These are phyloP conservation scores for Dryadomyces quercus-mongolicae DNA, from an alignment of 2,329 filamentous ascomycete genomes.

Conservation along the genomic window DNA sequence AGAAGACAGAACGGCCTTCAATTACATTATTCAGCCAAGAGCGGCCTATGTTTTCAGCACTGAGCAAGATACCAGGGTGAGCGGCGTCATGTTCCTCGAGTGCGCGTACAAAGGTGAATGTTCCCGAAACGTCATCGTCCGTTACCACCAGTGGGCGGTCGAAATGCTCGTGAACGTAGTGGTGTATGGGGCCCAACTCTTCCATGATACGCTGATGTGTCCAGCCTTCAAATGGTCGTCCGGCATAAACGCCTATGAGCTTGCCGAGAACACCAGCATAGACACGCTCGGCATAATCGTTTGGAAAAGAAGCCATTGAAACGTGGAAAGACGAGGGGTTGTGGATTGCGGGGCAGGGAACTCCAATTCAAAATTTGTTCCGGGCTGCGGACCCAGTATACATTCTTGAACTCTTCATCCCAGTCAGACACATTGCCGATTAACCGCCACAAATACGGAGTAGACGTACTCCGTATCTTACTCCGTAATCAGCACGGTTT, in stretches of 20 bases:
- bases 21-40: constrained; percentile 22
- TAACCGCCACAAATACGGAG: no score
- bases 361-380: background rate
- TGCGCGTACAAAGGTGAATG: constrained; percentile 23
- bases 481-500: no score
- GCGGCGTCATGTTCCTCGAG: constrained; percentile 19
- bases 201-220: constrained; percentile 20
- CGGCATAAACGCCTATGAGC: constrained; percentile 24
- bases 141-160: constrained; percentile 18
- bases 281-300: constrained; percentile 21
- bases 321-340: background rate
- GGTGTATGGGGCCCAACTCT: constrained; percentile 19
- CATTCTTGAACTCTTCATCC: no score
- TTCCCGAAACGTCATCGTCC: constrained; percentile 23
- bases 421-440: no score
- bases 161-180: constrained; percentile 20
- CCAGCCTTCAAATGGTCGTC: constrained; percentile 25
- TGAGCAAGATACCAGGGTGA: constrained; percentile 4
- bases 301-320: constrained; percentile 1
- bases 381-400: no score
- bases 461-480: no score
- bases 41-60: constrained; percentile 15
- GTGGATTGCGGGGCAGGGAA: background rate
- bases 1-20: constrained; percentile 20
- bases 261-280: constrained; percentile 27